Base-by-base conservation (phyloP, 1,284 basidiomycete genomes). In the Schizophyllum amplum region DNA sequence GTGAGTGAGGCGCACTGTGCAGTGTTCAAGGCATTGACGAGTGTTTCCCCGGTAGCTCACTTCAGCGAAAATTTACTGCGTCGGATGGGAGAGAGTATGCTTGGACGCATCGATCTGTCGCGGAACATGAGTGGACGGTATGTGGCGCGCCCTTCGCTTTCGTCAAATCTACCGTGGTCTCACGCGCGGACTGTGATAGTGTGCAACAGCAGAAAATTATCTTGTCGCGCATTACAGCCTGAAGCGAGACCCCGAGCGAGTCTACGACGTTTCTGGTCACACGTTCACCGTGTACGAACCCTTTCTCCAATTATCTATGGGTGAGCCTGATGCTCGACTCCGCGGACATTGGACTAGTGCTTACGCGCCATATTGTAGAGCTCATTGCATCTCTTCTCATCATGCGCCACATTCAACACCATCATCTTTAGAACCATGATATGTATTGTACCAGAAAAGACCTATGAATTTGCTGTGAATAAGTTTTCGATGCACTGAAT, bases 51-150 rank as follows among this genome's bases (percentile, higher is more conserved):
- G 20, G 54, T 61, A 87, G 85, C 51, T 82, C 86, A 5, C 68
- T 84, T 53, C 79, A 78, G 47, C 69, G 86, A 52, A 86, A 85
- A 68, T 88, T 88, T 62, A 71, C 68, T 26, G 84, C 75, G 22
- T 81, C 80, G 46, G 84, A 87, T 65, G 84, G 83, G 22, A 74
- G 75, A 23, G 83, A 86, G 63, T 87, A 87, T 62, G 75, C 74
- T 63, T 88, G 86, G 86, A 75, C 77, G 47, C 71, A 80, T 67
- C 74, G 73, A 49, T 73, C 71, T 52, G 66, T 76, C 47, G 70
- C 75, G 23, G 80, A 77, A 21, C 82, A 86, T 55, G 83, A 87
- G 69, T 88, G 86, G 86, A 76, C 83, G 63, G 86, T 88, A 65
- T 63, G 83, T 76, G 55, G 57, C 22, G 49, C 51, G 25, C 27